Base-by-base conservation (phyloP, 202 grass and related monocot species). In the Dendrocalamus latiflorus region DNA sequence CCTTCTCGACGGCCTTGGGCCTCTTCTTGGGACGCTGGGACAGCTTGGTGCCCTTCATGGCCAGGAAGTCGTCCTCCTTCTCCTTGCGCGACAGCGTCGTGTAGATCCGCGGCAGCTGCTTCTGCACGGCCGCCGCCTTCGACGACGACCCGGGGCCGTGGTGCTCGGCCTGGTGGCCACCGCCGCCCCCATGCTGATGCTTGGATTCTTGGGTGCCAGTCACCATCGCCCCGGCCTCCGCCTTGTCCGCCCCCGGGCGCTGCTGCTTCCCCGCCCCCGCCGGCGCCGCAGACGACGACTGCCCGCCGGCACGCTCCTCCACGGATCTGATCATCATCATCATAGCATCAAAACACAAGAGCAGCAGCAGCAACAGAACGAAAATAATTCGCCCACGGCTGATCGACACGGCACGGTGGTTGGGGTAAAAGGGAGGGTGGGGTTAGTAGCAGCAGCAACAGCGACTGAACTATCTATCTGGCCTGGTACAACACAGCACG, bases 31-130 rank as follows among this genome's bases (percentile, higher is more conserved):
- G 91, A 24, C 91, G 85, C 66, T 86, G 83, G 6, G 94, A 88
- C 65, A 97, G 88, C 88, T 94, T 97, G 68, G 83, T 76, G 63
- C 94, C 94, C 44, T 89, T 97, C 83, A 97, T 89, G 8, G 83
- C 89, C 34, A 97, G 6, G 75, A 94, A 94, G 71, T 97, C 94
- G 22, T 97, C 94, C 81, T 94, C 94, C 77, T 97, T 91, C 72
- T 97, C 91, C 88, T 85, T 94, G 59, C 94, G 72, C 53, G 94
- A 89, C 79, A 97, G 86, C 54, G 87, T 87, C 14, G 88, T 87
- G 75, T 76, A 86, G 91, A 97, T 97, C 89, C 91, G 87, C 41
- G 94, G 94, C 82, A 92, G 18, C 77, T 47, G 51, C 65, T 36
- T 78, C 45, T 56, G 54, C 54, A 9, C 20, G 4, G 55, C 6